Evolutionary conservation across 257 asterid genomes (phyloP).

Genomic region (Scutellaria barbata): DNA sequence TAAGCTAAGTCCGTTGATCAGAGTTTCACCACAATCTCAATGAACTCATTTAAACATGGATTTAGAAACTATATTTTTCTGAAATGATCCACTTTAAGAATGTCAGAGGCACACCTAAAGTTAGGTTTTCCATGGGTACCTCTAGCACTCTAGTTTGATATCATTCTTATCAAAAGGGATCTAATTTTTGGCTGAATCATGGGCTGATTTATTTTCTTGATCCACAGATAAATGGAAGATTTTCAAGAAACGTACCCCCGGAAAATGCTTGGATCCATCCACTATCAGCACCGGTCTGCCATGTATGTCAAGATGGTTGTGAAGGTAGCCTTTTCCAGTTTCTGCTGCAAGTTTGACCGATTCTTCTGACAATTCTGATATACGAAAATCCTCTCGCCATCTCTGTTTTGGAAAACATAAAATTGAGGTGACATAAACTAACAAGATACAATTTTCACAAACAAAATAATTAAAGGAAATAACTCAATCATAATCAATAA

Average conservation of each 20-base stretch:
- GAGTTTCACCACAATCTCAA: too few species aligned
- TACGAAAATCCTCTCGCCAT: slow-evolving; percentile 81
- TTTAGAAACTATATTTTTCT: too few species aligned
- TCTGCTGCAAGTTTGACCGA: slow-evolving; percentile 57
- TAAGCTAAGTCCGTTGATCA: too few species aligned
- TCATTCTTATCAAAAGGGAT: background rate
- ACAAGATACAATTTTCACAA: background rate
- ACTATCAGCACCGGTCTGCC: slow-evolving; percentile 76
- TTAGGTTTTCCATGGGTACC: too few species aligned
- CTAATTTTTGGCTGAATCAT: background rate
- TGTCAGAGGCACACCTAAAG: too few species aligned
- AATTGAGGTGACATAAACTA: slow-evolving; percentile 20
- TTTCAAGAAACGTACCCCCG: slow-evolving; percentile 57
- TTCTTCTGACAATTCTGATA: slow-evolving; percentile 74
- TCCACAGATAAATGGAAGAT: slow-evolving; percentile 9
- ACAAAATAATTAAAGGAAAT: too few species aligned
- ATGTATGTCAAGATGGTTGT: slow-evolving; percentile 57
- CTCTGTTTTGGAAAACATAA: slow-evolving; percentile 49
- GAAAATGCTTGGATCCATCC: slow-evolving; percentile 78
- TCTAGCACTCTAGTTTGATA: background rate
- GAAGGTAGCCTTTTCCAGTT: slow-evolving; percentile 81
- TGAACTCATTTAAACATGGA: too few species aligned
- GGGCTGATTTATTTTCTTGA: background rate
- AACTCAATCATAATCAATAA: background rate
- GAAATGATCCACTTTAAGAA: too few species aligned